Percentiles rank a stretch among this genome's conserved stretches.
phyloP scores from a whole-genome alignment of 2,329 filamentous ascomycete species.

The Claviceps paspali region DNA sequence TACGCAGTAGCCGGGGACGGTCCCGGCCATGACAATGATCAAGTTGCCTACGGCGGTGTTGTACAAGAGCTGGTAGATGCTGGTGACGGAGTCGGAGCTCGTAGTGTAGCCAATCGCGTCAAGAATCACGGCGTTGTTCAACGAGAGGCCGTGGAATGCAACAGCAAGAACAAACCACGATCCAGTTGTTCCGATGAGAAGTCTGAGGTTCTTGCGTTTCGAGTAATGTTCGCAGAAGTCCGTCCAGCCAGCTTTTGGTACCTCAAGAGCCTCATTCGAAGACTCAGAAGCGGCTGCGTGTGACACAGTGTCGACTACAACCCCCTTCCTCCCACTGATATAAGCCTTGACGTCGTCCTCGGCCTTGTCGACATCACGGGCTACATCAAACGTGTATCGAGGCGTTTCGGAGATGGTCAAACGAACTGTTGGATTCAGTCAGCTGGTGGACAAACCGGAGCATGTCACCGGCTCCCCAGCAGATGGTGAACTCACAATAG shows the following conservation, averaged over 20 bases:
- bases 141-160: slow-evolving; percentile 51
- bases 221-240: slow-evolving; percentile 61
- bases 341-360: slow-evolving; percentile 62
- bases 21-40: slow-evolving; percentile 63
- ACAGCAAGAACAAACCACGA: slow-evolving; percentile 66
- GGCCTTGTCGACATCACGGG: slow-evolving; percentile 59
- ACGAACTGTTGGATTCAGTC: slow-evolving; percentile 25
- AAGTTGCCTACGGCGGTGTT: slow-evolving; percentile 67
- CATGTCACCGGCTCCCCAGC: background rate
- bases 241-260: slow-evolving; percentile 54
- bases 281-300: slow-evolving; percentile 43
- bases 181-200: slow-evolving; percentile 63
- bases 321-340: slow-evolving; percentile 46
- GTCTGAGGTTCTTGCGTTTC: slow-evolving; percentile 54
- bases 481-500: slow-evolving; percentile 36
- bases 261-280: slow-evolving; percentile 37
- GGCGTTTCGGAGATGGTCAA: slow-evolving; percentile 79
- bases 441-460: background rate
- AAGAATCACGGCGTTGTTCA: slow-evolving; percentile 64
- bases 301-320: slow-evolving; percentile 48
- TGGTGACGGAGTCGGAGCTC: slow-evolving; percentile 19
- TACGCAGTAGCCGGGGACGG: slow-evolving; percentile 72
- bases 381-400: slow-evolving; percentile 74
- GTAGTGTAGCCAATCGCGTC: slow-evolving; percentile 53
- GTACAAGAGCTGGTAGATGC: slow-evolving; percentile 54